These are phyloP conservation scores for Wickerhamiella sergipiensis DNA, from an alignment of 805 yeast genomes.

Conservation along the genomic window DNA sequence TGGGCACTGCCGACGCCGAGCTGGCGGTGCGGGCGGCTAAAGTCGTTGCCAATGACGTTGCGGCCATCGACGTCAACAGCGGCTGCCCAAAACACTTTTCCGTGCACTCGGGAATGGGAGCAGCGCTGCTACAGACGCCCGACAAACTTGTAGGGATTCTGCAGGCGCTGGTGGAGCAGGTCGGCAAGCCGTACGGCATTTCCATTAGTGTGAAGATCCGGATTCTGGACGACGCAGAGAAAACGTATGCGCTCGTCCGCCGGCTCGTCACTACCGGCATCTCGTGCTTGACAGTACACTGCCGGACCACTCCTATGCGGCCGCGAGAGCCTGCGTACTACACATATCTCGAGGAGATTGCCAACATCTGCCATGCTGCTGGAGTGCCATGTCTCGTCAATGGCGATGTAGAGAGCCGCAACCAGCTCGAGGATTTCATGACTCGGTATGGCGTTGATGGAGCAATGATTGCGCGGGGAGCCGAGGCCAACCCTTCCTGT, in stretches of 20 bases:
- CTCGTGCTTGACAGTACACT: constrained; percentile 74
- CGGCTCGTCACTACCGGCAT: constrained; percentile 66
- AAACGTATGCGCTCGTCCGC: constrained; percentile 46
- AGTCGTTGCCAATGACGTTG: constrained; percentile 71
- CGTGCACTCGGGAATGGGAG: constrained; percentile 95
- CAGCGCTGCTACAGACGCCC: constrained; percentile 75
- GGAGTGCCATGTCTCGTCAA: constrained; percentile 67
- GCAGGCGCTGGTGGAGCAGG: constrained; percentile 52
- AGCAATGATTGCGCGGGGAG: constrained; percentile 86
- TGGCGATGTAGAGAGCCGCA: constrained; percentile 51
- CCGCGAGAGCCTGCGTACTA: constrained; percentile 66
- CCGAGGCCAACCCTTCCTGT: constrained; percentile 75
- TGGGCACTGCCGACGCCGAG: constrained; percentile 76
- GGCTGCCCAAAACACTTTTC: constrained; percentile 98
- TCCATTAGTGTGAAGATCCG: constrained; percentile 89
- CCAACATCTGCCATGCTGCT: constrained; percentile 43
- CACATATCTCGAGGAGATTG: constrained; percentile 49
- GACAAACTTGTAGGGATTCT: constrained; percentile 62
- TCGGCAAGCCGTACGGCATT: constrained; percentile 62
- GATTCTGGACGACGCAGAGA: constrained; percentile 47
- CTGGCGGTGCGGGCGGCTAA: constrained; percentile 82
- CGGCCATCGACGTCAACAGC: constrained; percentile 84
- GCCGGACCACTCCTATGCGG: constrained; percentile 81
- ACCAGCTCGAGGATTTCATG: constrained; percentile 42
- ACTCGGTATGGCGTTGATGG: constrained; percentile 48